Base-by-base conservation (phyloP, 192 early-diverging fungal species). In the Mortierella antarctica region DNA sequence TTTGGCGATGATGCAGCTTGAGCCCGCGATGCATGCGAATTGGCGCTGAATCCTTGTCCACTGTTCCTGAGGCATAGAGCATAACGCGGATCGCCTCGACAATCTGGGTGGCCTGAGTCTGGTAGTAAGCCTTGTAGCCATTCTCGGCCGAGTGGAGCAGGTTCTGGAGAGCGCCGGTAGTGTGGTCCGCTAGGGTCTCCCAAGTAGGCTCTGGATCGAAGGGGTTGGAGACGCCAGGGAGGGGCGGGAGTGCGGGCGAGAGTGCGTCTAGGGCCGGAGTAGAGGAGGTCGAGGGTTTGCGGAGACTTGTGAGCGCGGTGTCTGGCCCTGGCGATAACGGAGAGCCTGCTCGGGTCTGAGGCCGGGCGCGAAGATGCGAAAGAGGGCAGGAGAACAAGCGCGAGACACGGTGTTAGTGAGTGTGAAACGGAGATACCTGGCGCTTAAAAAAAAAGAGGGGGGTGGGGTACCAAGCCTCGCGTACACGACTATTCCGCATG, bases 71-170 rank as follows among this genome's bases (percentile, higher is more conserved):
- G n/a, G 93, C 87, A 48, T 91, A 91, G 40, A 98, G 86, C 88
- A 98, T 93, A 12, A 91, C 89, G 23, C 96, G 90, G 62, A 98
- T 92, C 45, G 93, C 89, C 21, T 91, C 85, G 8, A 98, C 91
- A 7, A 97, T 45, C 57, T 80, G 77, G 7, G 70, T 59, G 5
- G 77, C 77, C 55, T 80, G 77, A n/a, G 57, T 71, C 23, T 67
- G 70, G 20, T 72, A 80, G 48, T 80, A 80, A 0, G 70, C 48
- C 23, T 72, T 80, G 70, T 63, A 80, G 15, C 70, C 77, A 0
- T 80, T 67, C 48, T 80, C 77, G 6, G 77, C 77, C 7, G 77
- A 80, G 39, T 80, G 65, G 9, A 80, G 53, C 17, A 80, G 54
- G 18, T 80, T 80, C 31, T 72, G 70, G 10, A 80, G 40, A 0